These are phyloP conservation scores for Steccherinum ochraceum DNA, from an alignment of 768 basidiomycete genomes.

Conservation along the genomic window DNA sequence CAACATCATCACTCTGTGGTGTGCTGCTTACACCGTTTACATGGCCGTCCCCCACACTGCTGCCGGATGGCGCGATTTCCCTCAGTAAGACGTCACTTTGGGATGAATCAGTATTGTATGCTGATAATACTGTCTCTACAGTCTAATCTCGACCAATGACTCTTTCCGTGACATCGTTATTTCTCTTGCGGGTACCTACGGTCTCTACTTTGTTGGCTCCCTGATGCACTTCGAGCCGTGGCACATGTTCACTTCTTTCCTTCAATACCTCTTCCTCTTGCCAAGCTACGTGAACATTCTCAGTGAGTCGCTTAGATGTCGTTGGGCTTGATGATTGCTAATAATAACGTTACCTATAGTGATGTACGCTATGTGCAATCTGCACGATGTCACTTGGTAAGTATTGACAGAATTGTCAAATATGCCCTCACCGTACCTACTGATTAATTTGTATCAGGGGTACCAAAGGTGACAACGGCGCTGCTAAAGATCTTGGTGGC, in stretches of 20 bases:
- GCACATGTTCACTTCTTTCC: conserved; percentile 94
- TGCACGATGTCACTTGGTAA: conserved; percentile 81
- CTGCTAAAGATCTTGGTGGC: conserved; percentile 82
- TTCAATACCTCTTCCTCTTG: conserved; percentile 88
- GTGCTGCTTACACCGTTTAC: conserved; percentile 87
- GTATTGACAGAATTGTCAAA: conserved; percentile 8
- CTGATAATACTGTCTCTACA: too few relatives aligned
- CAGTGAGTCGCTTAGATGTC: conserved; percentile 36
- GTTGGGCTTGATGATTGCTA: neutral
- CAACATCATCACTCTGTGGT: conserved; percentile 79
- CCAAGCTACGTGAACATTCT: conserved; percentile 80
- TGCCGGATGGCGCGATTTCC: conserved; percentile 70
- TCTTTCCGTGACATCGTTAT: conserved; percentile 83
- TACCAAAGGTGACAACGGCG: conserved; percentile 87
- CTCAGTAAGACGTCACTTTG: conserved; percentile 46
- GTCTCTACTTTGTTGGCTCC: conserved; percentile 81
- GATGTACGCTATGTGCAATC: conserved; percentile 93
- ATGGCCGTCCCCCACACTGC: conserved; percentile 70
- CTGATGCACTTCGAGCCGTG: conserved; percentile 91
- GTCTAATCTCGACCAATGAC: conserved; percentile 55
- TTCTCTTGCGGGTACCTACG: conserved; percentile 70
- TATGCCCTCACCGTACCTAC: neutral
- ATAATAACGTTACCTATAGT: conserved; percentile 31
- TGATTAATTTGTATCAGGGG: conserved; percentile 42
- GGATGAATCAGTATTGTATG: neutral